Percentiles rank a stretch among this genome's conserved stretches.
phyloP scores from a whole-genome alignment of 768 basidiomycete species.

The Suillus paluster region DNA sequence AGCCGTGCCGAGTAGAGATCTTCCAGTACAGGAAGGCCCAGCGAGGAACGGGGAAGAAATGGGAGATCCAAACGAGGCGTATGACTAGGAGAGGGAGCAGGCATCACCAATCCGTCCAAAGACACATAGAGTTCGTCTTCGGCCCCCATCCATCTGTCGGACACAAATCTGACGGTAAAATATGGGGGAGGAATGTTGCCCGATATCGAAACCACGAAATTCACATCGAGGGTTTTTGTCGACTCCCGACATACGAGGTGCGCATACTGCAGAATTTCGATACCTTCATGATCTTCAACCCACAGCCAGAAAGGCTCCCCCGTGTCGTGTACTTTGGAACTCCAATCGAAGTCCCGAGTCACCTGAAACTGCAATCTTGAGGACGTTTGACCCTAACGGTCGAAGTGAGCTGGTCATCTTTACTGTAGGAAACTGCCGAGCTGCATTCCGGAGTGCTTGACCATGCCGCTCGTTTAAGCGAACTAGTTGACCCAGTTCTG shows the following conservation, averaged over 20 bases:
- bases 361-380: slow-evolving; percentile 75
- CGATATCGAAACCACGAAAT: slow-evolving; percentile 82
- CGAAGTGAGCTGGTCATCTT: slow-evolving; percentile 69
- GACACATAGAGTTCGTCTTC: slow-evolving; percentile 73
- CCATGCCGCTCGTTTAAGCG: slow-evolving; percentile 90
- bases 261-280: slow-evolving; percentile 80
- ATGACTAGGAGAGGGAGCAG: slow-evolving; percentile 55
- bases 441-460: slow-evolving; percentile 73
- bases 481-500: slow-evolving; percentile 75
- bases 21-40: slow-evolving; percentile 51
- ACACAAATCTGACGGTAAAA: slow-evolving; percentile 78
- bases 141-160: slow-evolving; percentile 93
- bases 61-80: slow-evolving; percentile 75
- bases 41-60: slow-evolving; percentile 61
- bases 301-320: slow-evolving; percentile 94
- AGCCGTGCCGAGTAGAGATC: slow-evolving; percentile 50
- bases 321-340: slow-evolving; percentile 67
- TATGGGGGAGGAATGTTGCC: slow-evolving; percentile 59
- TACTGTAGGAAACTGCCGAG: slow-evolving; percentile 82
- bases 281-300: slow-evolving; percentile 86
- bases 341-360: slow-evolving; percentile 80
- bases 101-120: slow-evolving; percentile 79
- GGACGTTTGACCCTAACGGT: slow-evolving; percentile 83
- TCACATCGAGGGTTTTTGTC: slow-evolving; percentile 60
- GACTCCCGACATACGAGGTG: slow-evolving; percentile 73